Evolutionary conservation across 78 protist genomes (phyloP).

Genomic region (Tieghemostelium lacteum): DNA sequence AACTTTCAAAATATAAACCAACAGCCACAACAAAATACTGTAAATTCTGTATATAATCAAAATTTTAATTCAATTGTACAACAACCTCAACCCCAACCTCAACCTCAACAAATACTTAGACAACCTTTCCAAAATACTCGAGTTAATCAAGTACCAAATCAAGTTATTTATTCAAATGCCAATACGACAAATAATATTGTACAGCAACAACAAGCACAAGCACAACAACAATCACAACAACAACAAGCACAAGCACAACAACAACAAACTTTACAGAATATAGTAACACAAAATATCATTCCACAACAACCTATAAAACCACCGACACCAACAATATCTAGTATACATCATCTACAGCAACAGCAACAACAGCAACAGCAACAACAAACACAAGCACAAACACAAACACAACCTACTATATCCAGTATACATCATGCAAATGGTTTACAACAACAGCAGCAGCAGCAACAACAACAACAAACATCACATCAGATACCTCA

Average conservation of each 20-base stretch:
- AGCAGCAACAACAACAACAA: neutral
- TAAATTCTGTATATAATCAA: neutral
- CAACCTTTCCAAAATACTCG: neutral
- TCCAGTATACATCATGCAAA: neutral
- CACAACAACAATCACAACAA: conserved; percentile 3
- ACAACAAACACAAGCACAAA: conserved; percentile 27
- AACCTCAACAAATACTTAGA: neutral
- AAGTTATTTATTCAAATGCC: neutral
- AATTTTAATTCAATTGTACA: neutral
- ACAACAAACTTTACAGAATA: conserved; percentile 7
- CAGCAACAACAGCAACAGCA: conserved; percentile 22
- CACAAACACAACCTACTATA: neutral
- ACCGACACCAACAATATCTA: conserved; percentile 13
- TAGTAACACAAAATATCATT: neutral
- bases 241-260: neutral
- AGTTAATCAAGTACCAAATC: neutral
- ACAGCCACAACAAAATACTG: neutral
- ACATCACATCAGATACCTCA: neutral
- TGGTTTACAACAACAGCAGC: neutral
- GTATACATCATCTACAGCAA: conserved; percentile 1
- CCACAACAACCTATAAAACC: conserved; percentile 4
- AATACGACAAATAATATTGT: too few species aligned
- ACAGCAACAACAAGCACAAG: conserved; percentile 14
- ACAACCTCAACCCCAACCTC: neutral
- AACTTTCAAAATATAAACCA: neutral